phyloP scores from a whole-genome alignment of 1,284 basidiomycete species.

The Coniferiporia weirii region DNA sequence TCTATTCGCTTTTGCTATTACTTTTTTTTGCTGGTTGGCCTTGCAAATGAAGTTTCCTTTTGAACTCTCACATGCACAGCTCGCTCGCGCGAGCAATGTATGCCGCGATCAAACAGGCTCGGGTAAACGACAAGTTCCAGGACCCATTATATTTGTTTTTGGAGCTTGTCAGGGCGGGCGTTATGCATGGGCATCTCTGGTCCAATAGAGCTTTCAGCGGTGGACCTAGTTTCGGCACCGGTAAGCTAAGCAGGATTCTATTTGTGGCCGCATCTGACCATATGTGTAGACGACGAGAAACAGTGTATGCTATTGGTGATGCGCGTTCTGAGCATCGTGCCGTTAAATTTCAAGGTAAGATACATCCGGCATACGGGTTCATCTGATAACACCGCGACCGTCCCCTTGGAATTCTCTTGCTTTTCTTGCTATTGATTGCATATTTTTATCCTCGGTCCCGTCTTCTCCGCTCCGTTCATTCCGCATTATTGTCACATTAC shows the following conservation, averaged over 20 bases:
- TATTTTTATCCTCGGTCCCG: conserved; percentile 9
- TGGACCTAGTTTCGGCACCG: conserved; percentile 90
- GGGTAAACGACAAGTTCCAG: conserved; percentile 97
- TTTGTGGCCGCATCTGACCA: background rate
- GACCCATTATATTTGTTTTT: conserved; percentile 92
- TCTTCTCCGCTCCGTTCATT: background rate
- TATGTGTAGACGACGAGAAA: conserved; percentile 74
- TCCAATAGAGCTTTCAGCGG: conserved; percentile 86
- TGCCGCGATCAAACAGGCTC: conserved; percentile 68
- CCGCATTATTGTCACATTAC: conserved; percentile 1
- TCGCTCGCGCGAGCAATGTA: conserved; percentile 88
- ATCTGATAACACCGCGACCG: background rate
- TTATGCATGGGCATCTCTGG: conserved; percentile 92
- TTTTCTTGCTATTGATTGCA: background rate
- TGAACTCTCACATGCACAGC: conserved; percentile 86
- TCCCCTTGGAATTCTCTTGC: background rate
- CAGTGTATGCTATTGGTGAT: conserved; percentile 92
- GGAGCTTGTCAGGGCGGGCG: conserved; percentile 89
- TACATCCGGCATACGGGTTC: background rate
- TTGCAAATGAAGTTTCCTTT: conserved; percentile 60
- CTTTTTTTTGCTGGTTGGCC: background rate
- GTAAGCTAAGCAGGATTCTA: conserved; percentile 34
- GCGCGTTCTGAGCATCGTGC: conserved; percentile 91
- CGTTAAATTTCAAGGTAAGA: conserved; percentile 85
- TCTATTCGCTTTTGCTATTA: conserved; percentile 15